phyloP scores from a whole-genome alignment of 139 green algal genomes.

The Closterium sp. region DNA sequence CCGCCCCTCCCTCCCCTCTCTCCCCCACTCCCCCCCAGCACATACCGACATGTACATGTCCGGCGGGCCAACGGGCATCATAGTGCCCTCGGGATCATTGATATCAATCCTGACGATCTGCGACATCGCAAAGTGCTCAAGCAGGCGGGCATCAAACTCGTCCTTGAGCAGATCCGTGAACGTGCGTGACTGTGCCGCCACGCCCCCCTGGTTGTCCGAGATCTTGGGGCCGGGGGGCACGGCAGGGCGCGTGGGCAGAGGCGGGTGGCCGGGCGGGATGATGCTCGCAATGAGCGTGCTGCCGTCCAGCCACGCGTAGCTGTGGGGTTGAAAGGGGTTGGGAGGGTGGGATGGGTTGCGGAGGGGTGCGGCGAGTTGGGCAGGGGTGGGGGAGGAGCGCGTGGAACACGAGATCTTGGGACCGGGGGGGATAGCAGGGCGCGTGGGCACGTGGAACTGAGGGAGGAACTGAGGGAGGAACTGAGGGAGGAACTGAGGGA shows the following conservation, averaged over 20 bases:
- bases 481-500: conserved; percentile 67
- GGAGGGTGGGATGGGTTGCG: no score
- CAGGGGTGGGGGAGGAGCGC: no score
- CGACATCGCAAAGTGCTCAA: no score
- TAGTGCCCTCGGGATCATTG: background rate
- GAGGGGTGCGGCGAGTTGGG: no score
- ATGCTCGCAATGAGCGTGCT: conserved; percentile 65
- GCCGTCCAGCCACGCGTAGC: no score
- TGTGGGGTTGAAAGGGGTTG: no score
- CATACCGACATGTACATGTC: background rate
- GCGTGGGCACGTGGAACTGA: conserved; percentile 50
- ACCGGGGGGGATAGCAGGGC: conserved; percentile 57
- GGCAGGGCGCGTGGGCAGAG: conserved; percentile 35
- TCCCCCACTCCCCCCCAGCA: conserved; percentile 59
- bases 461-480: conserved; percentile 55
- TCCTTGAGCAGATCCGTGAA: conserved; percentile 92
- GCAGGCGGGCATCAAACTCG: conserved; percentile 71
- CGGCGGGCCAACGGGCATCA: background rate
- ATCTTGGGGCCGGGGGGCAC: conserved; percentile 75
- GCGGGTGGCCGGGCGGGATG: conserved; percentile 54
- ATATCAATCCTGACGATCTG: no score
- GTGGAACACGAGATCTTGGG: conserved; percentile 84
- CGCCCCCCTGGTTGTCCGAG: conserved; percentile 49
- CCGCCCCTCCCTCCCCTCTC: no score
- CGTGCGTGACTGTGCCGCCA: conserved; percentile 79